Evolutionary conservation across 495 filamentous ascomycete genomes (phyloP), one percentile per base, ranked within the genome.

Genomic region (Aspergillus olivimuriae): DNA sequence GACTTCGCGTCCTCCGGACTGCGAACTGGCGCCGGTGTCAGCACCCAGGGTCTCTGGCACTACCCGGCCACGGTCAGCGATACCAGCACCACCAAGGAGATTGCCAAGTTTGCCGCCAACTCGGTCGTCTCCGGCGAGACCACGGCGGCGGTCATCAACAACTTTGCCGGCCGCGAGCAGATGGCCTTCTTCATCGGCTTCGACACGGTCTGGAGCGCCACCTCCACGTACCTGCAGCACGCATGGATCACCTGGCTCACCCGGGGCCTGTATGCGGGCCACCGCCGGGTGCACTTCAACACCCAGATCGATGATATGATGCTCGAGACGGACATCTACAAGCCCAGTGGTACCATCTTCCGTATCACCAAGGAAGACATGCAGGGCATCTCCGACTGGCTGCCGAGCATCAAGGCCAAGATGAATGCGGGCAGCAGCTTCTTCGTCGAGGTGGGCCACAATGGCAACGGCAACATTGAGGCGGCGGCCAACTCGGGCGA

Each of bases 301-400:
- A 78, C 78, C n/a, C 79, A 82, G 59, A 76, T 83, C 19, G 79
- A 83, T 52, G 79, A 83, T 55, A 76, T 83, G 73, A 74, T 81
- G 48, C 57, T 83, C 4, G 60, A 66, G 26, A 74, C 77, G 1
- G 66, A 71, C 9, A 64, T 83, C 33, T 83, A 82, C 56, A 58
- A 62, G 10, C 62, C 63, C n/a, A 48, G 26, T 34, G 64, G 60
- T 0, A 61, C 46, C 0, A 66, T 60, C 4, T 83, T 75, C 60
- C 74, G 75, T 19, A 63, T 78, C 55, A 67, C 63, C 30, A 56
- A 72, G 11, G 56, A 52, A 3, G 77, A 82, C 44, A 54, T 83
- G 51, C 46, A 61, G 12, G 56, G 60, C 23, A 71, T 81, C 52
- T 54, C 62, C 17, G 48, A 48, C 22, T 81, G 78, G 78, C 63